Conservation (phyloP, 108 stramenopile genomes). For the Nitzschia palea region DNA sequence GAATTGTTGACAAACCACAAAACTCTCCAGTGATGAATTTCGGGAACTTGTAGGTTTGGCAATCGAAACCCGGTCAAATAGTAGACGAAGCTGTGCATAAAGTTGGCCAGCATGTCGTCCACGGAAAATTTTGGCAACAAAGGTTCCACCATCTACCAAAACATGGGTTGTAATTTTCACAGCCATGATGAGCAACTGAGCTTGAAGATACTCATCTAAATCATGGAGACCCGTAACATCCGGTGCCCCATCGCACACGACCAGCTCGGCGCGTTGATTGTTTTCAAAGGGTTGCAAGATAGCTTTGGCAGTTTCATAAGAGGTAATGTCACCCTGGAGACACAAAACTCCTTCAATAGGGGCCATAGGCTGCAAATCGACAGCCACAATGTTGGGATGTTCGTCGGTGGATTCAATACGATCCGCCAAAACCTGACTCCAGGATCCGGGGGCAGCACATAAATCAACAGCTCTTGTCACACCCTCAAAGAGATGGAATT, state of each 20-base stretch:
- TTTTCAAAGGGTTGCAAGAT: slow-evolving; percentile 79
- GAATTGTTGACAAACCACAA: slow-evolving; percentile 85
- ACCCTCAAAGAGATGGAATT: slow-evolving; percentile 86
- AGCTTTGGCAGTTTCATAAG: slow-evolving; percentile 68
- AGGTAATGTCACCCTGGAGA: slow-evolving; percentile 96
- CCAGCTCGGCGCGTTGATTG: slow-evolving; percentile 83
- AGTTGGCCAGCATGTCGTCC: slow-evolving; percentile 90
- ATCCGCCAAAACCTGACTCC: slow-evolving; percentile 92
- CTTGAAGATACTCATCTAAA: slow-evolving; percentile 90
- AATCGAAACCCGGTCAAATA: slow-evolving; percentile 83
- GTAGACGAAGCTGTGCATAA: slow-evolving; percentile 85
- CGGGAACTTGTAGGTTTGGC: slow-evolving; percentile 90
- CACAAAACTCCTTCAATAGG: slow-evolving; percentile 91
- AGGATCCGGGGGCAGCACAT: slow-evolving; percentile 98
- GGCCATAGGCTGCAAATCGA: slow-evolving; percentile 98
- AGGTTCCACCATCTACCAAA: slow-evolving; percentile 82
- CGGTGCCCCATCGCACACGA: slow-evolving; percentile 99
- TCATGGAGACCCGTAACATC: slow-evolving; percentile 97
- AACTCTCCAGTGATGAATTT: slow-evolving; percentile 87
- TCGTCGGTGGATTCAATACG: slow-evolving; percentile 43
- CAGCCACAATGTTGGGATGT: slow-evolving; percentile 81
- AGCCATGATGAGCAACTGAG: slow-evolving; percentile 91
- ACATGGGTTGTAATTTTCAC: slow-evolving; percentile 92
- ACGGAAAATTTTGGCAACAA: slow-evolving; percentile 99
- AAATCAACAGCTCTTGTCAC: slow-evolving; percentile 89